Conservation (phyloP, 495 filamentous ascomycete species). For the Aspergillus carlsbadensis region DNA sequence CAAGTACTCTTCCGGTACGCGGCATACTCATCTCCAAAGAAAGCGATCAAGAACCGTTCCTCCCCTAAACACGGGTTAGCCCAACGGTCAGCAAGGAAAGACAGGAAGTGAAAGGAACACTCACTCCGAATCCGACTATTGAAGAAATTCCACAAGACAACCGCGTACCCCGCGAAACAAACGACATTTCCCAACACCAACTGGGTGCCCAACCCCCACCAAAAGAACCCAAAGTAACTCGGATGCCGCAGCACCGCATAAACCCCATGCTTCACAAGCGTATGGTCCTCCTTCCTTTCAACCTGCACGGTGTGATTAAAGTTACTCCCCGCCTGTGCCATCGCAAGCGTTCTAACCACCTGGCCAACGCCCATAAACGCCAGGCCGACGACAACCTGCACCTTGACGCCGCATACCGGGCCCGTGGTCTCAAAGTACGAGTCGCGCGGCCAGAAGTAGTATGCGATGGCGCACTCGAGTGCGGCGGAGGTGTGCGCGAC, state of each 20-base stretch:
- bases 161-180: conserved; percentile 69
- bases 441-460: conserved; percentile 53
- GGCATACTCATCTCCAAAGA: conserved; percentile 84
- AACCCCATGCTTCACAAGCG: conserved; percentile 73
- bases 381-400: conserved; percentile 54
- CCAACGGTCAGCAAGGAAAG: neutral
- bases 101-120: conserved; percentile 27
- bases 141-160: conserved; percentile 86
- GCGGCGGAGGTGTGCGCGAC: conserved; percentile 74
- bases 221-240: conserved; percentile 96
- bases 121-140: conserved; percentile 61
- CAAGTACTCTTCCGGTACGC: conserved; percentile 63
- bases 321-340: conserved; percentile 84
- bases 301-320: conserved; percentile 88
- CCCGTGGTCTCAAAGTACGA: conserved; percentile 30
- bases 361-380: conserved; percentile 70
- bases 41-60: conserved; percentile 71
- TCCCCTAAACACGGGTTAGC: conserved; percentile 50
- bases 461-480: conserved; percentile 64
- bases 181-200: conserved; percentile 81
- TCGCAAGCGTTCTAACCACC: conserved; percentile 68
- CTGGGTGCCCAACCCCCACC: conserved; percentile 96
- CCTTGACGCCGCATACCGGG: conserved; percentile 19
- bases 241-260: conserved; percentile 73
- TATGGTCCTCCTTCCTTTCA: conserved; percentile 63